Evolutionary conservation across 2,329 filamentous ascomycete genomes (phyloP), one percentile per base, ranked within the genome.

Genomic region (Epichloe sp.): DNA sequence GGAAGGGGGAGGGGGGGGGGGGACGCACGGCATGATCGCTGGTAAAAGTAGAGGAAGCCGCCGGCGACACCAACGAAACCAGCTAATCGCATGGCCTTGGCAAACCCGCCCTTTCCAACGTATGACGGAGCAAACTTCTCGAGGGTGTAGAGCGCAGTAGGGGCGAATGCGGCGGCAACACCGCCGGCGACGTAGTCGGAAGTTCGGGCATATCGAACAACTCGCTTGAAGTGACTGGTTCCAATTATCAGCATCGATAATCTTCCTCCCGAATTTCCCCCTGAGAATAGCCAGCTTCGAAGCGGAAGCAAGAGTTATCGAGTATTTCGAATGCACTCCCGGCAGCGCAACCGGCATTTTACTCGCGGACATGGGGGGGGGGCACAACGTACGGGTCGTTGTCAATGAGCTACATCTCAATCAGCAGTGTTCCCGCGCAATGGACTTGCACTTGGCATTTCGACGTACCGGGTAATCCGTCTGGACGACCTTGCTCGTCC

Each of bases 51-150:
- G 58, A 95, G 72, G 67, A 96, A 89, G 48, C 88, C 89, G 44
- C 87, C 90, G 26, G 80, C 71, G 10, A 85, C 58, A 52, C 88
- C 88, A 56, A 97, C 72, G 43, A 79, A 82, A 53, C 81, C 81
- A 41, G 81, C 79, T 43, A 95, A 71, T 53, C 93, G 84, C 85
- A 97, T 85, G 45, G 87, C 82, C 57, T 84, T 82, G 47, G 86
- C 77, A 63, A 95, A 93, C 34, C 86, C 88, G 55, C 86, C 86
- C 65, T 82, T 86, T 59, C 88, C 86, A 52, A 89, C 86, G 60
- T 88, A 80, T 47, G 90, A 93, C 31, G 93, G 93, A 26, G 87
- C 83, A 57, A 94, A 78, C 66, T 77, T 82, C 75, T 98, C 91
- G 79, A 89, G 87, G 57, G 83, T 68, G 62, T 83, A 75, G 66